A percentile compares a stretch with the other conserved stretches of the same genome.
Conservation (phyloP, 108 stramenopile genomes). For the Pseudonitzschia multiseries region DNA sequence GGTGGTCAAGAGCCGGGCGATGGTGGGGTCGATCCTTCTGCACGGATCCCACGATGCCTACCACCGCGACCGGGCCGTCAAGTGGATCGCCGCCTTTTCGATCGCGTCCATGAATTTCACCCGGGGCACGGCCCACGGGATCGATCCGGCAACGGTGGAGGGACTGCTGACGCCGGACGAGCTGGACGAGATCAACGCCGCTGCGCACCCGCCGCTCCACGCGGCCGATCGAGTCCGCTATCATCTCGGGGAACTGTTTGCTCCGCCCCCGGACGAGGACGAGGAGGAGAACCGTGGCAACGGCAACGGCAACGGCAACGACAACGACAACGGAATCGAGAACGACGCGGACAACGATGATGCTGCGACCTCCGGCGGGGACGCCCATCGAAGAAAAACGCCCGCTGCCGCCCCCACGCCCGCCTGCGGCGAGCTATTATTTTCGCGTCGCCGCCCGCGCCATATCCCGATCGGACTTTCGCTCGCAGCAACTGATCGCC, state of each 20-base stretch:
- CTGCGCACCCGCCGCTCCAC: constrained; percentile 35
- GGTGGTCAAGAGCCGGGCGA: constrained; percentile 20
- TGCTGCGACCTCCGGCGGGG: too few species aligned
- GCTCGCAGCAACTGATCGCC: constrained; percentile 15
- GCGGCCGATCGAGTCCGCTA: constrained; percentile 25
- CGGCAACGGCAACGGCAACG: neutral
- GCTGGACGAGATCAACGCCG: constrained; percentile 4
- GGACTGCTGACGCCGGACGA: constrained; percentile 30
- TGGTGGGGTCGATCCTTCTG: constrained; percentile 20
- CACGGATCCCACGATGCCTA: constrained; percentile 29
- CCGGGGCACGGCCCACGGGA: constrained; percentile 11
- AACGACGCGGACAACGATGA: too few species aligned
- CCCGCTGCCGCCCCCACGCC: too few species aligned
- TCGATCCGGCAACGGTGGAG: constrained; percentile 11
- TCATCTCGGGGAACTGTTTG: constrained; percentile 22
- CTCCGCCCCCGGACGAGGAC: neutral
- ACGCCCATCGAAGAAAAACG: too few species aligned
- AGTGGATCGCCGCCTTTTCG: constrained; percentile 41
- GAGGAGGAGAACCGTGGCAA: neutral
- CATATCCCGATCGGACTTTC: constrained; percentile 19
- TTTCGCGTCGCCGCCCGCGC: constrained; percentile 9
- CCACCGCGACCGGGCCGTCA: constrained; percentile 30
- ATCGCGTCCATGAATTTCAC: constrained; percentile 27
- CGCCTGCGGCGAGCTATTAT: neutral
- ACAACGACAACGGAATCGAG: neutral